Evolutionary conservation across 2,329 filamentous ascomycete species (phyloP), one percentile per base, ranked within the genome.

Genomic region (Exophiala alcalophila): DNA sequence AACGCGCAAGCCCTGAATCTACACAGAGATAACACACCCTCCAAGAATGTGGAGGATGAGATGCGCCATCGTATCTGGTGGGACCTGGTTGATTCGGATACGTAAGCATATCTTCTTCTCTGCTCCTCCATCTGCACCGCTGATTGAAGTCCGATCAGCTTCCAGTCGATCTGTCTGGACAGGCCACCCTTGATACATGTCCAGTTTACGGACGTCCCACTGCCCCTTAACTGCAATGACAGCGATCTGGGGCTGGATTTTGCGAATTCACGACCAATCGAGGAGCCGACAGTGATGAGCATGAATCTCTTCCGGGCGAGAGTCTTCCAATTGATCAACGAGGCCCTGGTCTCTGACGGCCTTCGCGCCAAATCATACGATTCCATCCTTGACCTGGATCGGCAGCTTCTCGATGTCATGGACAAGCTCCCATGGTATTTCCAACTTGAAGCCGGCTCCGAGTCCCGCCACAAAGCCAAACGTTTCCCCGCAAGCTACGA

Each of bases 121-220:
- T n/a, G n/a, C n/a, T n/a, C n/a, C n/a, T n/a, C n/a, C n/a, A n/a
- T n/a, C n/a, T n/a, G n/a, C n/a, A n/a, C n/a, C n/a, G n/a, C n/a
- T n/a, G n/a, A n/a, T n/a, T n/a, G n/a, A n/a, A n/a, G n/a, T n/a
- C n/a, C n/a, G n/a, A n/a, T n/a, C n/a, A n/a, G n/a, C n/a, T 59
- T 54, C 34, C 57, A 59, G 45, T 55, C 57, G 4, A 56, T 59
- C 33, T 59, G 57, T 29, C 45, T 59, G 9, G 53, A 54, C 12
- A 32, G 57, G 27, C 40, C 52, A 7, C 57, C 57, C 31, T 44
- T 59, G 12, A 58, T 58, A n/a, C 54, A 54, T 12, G 47, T 52
- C n/a, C 41, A 34, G 18, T 39, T 50, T 19, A 41, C 43, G 5
- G 54, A 57, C 30, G 54, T 59, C 11, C 55, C 57, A 8, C 41